phyloP scores from a whole-genome alignment of 1,139 yeast species.

The Hyphopichia fennica region DNA sequence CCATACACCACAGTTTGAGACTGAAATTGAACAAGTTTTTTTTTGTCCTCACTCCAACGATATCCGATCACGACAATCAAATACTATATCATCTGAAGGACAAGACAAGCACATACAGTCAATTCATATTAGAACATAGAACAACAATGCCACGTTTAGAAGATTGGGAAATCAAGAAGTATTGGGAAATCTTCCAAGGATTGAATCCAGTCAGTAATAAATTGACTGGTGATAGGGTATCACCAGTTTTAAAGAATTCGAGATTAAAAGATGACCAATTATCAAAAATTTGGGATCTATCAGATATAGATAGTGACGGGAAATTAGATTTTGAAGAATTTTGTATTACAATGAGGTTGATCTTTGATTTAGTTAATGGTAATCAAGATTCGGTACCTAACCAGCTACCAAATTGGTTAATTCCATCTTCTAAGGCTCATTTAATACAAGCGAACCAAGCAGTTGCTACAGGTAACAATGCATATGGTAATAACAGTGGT shows the following conservation, averaged over 20 bases:
- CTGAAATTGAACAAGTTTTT: background rate
- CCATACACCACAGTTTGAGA: background rate
- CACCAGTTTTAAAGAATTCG: slow-evolving; percentile 86
- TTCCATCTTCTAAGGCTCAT: slow-evolving; percentile 86
- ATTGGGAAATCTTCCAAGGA: slow-evolving; percentile 96
- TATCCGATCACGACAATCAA: too few relatives aligned
- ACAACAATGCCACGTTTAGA: slow-evolving; percentile 66
- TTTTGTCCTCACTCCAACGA: background rate
- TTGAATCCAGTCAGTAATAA: slow-evolving; percentile 77
- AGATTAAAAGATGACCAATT: slow-evolving; percentile 74
- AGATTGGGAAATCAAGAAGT: slow-evolving; percentile 93
- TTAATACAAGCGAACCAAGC: slow-evolving; percentile 81
- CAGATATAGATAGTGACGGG: slow-evolving; percentile 93
- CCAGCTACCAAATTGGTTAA: slow-evolving; percentile 83
- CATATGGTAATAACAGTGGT: slow-evolving; percentile 15
- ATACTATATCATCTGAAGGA: too few relatives aligned
- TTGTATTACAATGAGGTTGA: slow-evolving; percentile 93
- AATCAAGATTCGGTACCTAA: slow-evolving; percentile 63
- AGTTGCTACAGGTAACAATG: slow-evolving; percentile 36
- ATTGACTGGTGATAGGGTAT: slow-evolving; percentile 81
- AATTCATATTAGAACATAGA: too few relatives aligned
- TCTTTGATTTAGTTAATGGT: slow-evolving; percentile 87
- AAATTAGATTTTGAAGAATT: slow-evolving; percentile 93
- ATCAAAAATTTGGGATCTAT: slow-evolving; percentile 83
- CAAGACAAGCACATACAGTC: too few relatives aligned